Conservation (phyloP, 768 basidiomycete genomes). For the Lactifluus rugatus region DNA sequence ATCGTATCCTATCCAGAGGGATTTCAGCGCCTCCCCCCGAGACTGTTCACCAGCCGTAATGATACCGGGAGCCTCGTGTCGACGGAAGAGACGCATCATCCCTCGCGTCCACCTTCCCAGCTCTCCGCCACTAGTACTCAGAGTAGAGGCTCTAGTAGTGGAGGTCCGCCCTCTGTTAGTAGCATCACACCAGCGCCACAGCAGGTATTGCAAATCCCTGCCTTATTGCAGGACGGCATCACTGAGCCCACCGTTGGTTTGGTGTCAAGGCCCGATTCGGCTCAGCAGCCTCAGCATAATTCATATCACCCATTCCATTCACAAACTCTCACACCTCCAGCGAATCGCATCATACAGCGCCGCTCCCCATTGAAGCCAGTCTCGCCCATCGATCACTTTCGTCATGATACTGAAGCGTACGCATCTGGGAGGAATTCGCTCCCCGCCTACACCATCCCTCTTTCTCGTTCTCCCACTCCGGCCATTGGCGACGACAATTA, state of each 20-base stretch:
- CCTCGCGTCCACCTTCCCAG: constrained; percentile 6
- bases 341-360: constrained; percentile 10
- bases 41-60: not conserved
- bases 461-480: constrained; percentile 71
- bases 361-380: constrained; percentile 6
- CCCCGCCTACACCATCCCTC: constrained; percentile 38
- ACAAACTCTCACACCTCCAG: constrained; percentile 14
- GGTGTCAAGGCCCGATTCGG: not conserved
- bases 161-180: not conserved
- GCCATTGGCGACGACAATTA: constrained; percentile 68
- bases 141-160: not conserved
- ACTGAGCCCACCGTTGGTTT: constrained; percentile 1
- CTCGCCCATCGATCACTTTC: constrained; percentile 48
- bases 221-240: not conserved
- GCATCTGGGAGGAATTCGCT: constrained; percentile 51
- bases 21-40: constrained; percentile 8
- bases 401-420: constrained; percentile 58
- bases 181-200: not conserved
- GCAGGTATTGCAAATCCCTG: not conserved
- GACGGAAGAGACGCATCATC: not conserved
- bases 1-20: constrained; percentile 1
- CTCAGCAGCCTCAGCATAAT: not conserved
- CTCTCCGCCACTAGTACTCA: constrained; percentile 1
- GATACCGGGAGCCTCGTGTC: not conserved
- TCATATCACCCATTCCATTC: not conserved